Conservation (phyloP, 768 basidiomycete genomes). For the Rhodotorula taiwanensis region DNA sequence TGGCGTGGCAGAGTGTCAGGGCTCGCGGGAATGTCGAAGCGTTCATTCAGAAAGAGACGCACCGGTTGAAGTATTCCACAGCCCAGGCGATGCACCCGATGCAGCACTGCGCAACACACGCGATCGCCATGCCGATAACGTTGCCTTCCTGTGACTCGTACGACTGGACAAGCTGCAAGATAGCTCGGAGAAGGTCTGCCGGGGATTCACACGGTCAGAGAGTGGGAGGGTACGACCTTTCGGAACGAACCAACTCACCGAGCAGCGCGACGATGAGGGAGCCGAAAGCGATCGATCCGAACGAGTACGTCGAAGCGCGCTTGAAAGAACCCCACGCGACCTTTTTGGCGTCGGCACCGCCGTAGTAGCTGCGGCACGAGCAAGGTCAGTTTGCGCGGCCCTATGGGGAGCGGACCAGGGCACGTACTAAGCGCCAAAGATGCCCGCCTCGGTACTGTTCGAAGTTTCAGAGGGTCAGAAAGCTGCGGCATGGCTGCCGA, state of each 20-base stretch:
- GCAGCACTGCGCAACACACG: constrained; percentile 39
- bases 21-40: too few relatives aligned
- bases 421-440: constrained; percentile 35
- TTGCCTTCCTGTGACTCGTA: constrained; percentile 34
- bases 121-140: constrained; percentile 32
- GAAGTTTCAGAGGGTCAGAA: not conserved
- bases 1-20: too few relatives aligned
- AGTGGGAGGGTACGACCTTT: not conserved
- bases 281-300: constrained; percentile 36
- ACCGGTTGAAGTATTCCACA: constrained; percentile 36
- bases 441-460: constrained; percentile 36
- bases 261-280: constrained; percentile 40
- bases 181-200: constrained; percentile 35
- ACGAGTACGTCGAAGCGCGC: constrained; percentile 40
- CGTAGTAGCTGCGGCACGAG: constrained; percentile 22
- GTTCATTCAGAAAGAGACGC: too few relatives aligned
- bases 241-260: constrained; percentile 12
- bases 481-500: not conserved
- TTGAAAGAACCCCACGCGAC: constrained; percentile 35
- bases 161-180: constrained; percentile 32
- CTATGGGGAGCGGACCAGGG: not conserved
- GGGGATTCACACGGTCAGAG: not conserved
- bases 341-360: not conserved
- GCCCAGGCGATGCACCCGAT: constrained; percentile 30
- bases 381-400: not conserved